Percentiles rank a stretch among this genome's conserved stretches.
Conservation (phyloP, 164 flowering plant species). For the Tinospora cordifolia region DNA sequence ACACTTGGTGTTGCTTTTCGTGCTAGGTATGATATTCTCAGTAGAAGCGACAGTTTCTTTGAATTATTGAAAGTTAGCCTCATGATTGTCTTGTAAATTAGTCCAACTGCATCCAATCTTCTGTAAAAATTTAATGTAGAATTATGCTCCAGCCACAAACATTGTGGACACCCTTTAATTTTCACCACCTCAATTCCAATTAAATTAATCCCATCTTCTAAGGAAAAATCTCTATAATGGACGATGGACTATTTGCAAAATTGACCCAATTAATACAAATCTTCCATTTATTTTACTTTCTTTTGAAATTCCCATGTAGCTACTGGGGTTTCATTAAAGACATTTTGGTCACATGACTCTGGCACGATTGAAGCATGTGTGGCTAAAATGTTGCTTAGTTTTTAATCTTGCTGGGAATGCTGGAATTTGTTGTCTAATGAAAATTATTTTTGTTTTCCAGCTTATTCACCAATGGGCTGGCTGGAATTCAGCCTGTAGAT, state of each 20-base stretch:
- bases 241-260: not conserved
- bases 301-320: not conserved
- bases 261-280: not conserved
- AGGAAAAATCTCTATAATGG: not conserved
- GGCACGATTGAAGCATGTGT: not conserved
- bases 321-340: not conserved
- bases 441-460: conserved; percentile 33
- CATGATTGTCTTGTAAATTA: not conserved
- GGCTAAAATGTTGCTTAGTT: not conserved
- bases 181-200: not conserved
- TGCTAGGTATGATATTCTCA: conserved; percentile 52
- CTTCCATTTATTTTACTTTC: not conserved
- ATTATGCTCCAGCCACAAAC: not conserved
- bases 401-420: not conserved
- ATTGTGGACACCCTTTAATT: not conserved
- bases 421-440: not conserved
- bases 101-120: not conserved
- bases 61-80: not conserved
- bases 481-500: conserved; percentile 83
- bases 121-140: no score
- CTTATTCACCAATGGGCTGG: conserved; percentile 79
- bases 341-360: not conserved
- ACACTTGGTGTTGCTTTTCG: conserved; percentile 93
- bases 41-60: not conserved
- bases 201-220: not conserved